Evolutionary conservation across 345 rosid species (phyloP).

Genomic region (Pistacia atlantica): DNA sequence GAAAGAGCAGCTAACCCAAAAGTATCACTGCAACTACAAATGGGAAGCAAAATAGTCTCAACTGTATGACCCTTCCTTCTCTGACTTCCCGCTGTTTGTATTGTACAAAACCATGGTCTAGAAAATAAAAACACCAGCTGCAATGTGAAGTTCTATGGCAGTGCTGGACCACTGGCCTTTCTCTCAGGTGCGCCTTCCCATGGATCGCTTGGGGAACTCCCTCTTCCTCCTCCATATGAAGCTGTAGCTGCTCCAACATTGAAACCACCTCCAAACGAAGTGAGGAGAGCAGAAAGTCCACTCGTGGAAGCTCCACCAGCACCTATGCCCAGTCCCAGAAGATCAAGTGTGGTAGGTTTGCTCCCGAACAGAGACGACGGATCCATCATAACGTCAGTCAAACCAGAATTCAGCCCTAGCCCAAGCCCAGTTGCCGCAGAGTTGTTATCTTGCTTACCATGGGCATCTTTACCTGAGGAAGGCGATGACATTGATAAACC

Average conservation of each 20-base stretch:
- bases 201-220: conserved; percentile 28
- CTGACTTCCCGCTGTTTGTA: conserved; percentile 10
- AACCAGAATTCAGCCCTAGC: conserved; percentile 38
- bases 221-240: conserved; percentile 32
- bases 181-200: conserved; percentile 45
- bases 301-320: conserved; percentile 28
- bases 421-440: conserved; percentile 36
- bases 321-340: conserved; percentile 63
- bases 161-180: conserved; percentile 32
- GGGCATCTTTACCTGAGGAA: conserved; percentile 26
- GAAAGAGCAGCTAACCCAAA: conserved; percentile 6
- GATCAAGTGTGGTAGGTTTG: conserved; percentile 66
- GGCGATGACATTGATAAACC: conserved; percentile 46
- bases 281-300: conserved; percentile 55
- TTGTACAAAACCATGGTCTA: conserved; percentile 1
- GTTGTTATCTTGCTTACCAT: conserved; percentile 31
- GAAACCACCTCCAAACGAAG: conserved; percentile 47
- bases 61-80: conserved; percentile 11
- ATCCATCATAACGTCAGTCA: conserved; percentile 37
- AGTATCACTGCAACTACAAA: background rate
- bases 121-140: conserved; percentile 15
- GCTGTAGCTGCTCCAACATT: conserved; percentile 30
- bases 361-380: conserved; percentile 43
- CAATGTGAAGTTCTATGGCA: conserved; percentile 20
- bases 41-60: conserved; percentile 12